Conservation (phyloP, 129 eudicot species). For the Pulicaria dysenterica region DNA sequence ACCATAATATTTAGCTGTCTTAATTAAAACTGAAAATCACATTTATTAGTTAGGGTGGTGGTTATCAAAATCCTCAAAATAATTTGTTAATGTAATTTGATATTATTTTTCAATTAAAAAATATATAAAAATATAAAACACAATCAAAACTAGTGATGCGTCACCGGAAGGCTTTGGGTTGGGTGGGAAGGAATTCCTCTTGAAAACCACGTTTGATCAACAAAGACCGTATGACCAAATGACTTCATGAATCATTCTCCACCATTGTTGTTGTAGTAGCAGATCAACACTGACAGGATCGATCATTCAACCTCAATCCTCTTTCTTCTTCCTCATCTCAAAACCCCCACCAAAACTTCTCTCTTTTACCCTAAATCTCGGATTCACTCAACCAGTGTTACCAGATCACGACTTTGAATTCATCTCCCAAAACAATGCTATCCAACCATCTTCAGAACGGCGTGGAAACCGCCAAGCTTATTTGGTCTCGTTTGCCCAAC, state of each 20-base stretch:
- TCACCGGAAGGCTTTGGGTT: not conserved
- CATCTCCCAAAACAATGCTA: slow-evolving; percentile 45
- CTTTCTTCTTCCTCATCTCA: slow-evolving; percentile 11
- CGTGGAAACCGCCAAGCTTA: slow-evolving; percentile 69
- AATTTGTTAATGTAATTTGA: too few relatives aligned
- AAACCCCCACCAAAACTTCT: slow-evolving; percentile 14
- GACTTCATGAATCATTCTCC: slow-evolving; percentile 11
- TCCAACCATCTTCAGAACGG: slow-evolving; percentile 89
- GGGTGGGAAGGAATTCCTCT: slow-evolving; percentile 1
- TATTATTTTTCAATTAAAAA: too few relatives aligned
- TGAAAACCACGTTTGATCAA: slow-evolving; percentile 34
- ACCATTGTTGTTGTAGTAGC: slow-evolving; percentile 8
- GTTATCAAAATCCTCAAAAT: too few relatives aligned
- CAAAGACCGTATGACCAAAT: slow-evolving; percentile 4
- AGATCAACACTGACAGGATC: not conserved
- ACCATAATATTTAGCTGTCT: too few relatives aligned
- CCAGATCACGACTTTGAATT: slow-evolving; percentile 6
- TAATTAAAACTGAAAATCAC: too few relatives aligned
- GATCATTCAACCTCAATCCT: slow-evolving; percentile 18
- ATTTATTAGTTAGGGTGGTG: too few relatives aligned
- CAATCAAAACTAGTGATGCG: not conserved
- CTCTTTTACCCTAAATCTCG: slow-evolving; percentile 7
- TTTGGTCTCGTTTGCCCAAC: slow-evolving; percentile 88
- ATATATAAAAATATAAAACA: too few relatives aligned
- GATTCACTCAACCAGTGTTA: not conserved